These are phyloP conservation scores for Magnusiomyces fungicola DNA, from an alignment of 1,139 yeast genomes.

Conservation along the genomic window DNA sequence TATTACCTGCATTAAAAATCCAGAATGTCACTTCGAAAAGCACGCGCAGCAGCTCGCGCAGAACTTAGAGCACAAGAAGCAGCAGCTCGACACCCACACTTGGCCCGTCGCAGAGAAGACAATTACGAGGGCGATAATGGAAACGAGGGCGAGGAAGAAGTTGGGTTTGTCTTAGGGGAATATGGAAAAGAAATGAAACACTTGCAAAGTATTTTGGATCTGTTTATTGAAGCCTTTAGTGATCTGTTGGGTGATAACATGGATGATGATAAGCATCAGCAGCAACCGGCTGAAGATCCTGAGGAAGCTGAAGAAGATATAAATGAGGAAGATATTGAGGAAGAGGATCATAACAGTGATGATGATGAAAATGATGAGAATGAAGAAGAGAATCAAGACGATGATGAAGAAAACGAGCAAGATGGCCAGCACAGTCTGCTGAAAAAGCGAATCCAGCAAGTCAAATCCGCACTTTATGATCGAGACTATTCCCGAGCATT, in stretches of 20 bases:
- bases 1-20: too few species aligned
- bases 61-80: background rate
- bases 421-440: background rate
- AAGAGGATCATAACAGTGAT: slow-evolving; percentile 8
- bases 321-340: slow-evolving; percentile 11
- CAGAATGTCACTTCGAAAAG: slow-evolving; percentile 1
- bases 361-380: background rate
- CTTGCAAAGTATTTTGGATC: background rate
- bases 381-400: background rate
- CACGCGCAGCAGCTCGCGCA: background rate
- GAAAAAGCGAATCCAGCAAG: slow-evolving; percentile 45
- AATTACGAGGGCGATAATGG: background rate
- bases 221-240: background rate
- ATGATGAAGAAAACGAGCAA: background rate
- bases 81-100: background rate
- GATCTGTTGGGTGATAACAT: background rate
- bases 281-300: background rate
- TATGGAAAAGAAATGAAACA: background rate
- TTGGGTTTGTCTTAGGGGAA: background rate
- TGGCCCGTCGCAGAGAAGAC: background rate
- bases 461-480: slow-evolving; percentile 61
- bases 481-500: slow-evolving; percentile 68
- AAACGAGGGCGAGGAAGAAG: background rate
- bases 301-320: background rate
- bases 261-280: slow-evolving; percentile 1